Evolutionary conservation across 1,284 basidiomycete genomes (phyloP).

Genomic region (Porogramme epimiltina): DNA sequence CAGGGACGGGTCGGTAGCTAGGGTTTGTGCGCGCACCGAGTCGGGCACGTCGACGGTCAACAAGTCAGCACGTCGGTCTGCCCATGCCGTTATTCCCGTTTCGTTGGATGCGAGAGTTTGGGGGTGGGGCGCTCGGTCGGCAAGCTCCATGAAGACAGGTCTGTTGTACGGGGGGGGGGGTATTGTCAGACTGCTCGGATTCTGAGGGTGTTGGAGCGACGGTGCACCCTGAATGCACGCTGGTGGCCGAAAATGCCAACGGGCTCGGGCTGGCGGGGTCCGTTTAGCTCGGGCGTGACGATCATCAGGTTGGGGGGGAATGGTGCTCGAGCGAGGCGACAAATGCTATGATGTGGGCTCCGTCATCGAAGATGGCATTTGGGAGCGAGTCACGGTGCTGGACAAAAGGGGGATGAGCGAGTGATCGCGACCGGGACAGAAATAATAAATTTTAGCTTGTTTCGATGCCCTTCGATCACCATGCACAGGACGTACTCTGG

Average conservation of each 20-base stretch:
- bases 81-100: too few species aligned
- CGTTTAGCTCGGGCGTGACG: constrained; percentile 2
- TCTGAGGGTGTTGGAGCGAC: constrained; percentile 15
- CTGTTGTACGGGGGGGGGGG: too few species aligned
- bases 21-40: neutral
- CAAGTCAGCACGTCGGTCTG: too few species aligned
- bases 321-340: neutral
- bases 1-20: too few species aligned
- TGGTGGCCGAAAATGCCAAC: neutral
- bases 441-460: constrained; percentile 11
- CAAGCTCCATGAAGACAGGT: too few species aligned
- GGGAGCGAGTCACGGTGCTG: constrained; percentile 12
- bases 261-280: neutral
- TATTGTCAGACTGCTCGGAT: constrained; percentile 9
- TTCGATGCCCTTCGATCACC: constrained; percentile 15
- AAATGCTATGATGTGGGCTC: constrained; percentile 4
- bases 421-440: constrained; percentile 12
- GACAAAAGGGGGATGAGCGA: constrained; percentile 17
- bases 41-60: neutral
- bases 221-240: too few species aligned
- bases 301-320: neutral
- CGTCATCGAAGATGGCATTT: constrained; percentile 5
- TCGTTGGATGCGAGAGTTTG: too few species aligned
- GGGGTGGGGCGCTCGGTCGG: too few species aligned
- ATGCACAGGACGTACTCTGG: constrained; percentile 9